These are phyloP conservation scores for Tritrichomonas foetus DNA, from an alignment of 208 protist genomes.

Conservation along the genomic window DNA sequence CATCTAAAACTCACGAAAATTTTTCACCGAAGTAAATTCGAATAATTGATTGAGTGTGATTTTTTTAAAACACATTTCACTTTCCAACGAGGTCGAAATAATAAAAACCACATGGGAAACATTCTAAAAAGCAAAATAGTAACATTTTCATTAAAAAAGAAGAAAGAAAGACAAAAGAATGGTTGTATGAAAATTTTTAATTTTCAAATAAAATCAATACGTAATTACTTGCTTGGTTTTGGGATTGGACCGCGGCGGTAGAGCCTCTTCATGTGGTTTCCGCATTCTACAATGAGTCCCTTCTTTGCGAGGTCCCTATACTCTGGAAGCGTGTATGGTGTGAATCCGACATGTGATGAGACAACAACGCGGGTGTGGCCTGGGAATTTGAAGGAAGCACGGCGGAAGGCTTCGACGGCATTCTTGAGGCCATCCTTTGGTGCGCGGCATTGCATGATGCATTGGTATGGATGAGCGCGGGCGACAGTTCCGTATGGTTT, in stretches of 20 bases:
- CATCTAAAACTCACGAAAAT: too few species aligned
- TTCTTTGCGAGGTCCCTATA: background rate
- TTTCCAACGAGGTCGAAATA: too few species aligned
- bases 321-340: background rate
- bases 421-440: background rate
- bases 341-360: background rate
- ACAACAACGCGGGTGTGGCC: background rate
- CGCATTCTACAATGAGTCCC: background rate
- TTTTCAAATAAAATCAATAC: too few species aligned
- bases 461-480: constrained; percentile 91
- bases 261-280: background rate
- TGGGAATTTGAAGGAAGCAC: constrained; percentile 39
- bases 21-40: too few species aligned
- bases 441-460: constrained; percentile 89
- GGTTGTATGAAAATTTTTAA: too few species aligned
- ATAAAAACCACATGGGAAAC: too few species aligned
- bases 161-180: too few species aligned
- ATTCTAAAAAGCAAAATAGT: too few species aligned
- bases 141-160: too few species aligned
- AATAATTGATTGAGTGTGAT: too few species aligned
- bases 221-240: too few species aligned
- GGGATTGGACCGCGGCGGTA: constrained; percentile 37
- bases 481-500: constrained; percentile 88
- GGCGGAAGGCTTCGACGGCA: background rate
- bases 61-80: too few species aligned